phyloP scores from a whole-genome alignment of 257 asterid species.

The Leptodermis oblonga region DNA sequence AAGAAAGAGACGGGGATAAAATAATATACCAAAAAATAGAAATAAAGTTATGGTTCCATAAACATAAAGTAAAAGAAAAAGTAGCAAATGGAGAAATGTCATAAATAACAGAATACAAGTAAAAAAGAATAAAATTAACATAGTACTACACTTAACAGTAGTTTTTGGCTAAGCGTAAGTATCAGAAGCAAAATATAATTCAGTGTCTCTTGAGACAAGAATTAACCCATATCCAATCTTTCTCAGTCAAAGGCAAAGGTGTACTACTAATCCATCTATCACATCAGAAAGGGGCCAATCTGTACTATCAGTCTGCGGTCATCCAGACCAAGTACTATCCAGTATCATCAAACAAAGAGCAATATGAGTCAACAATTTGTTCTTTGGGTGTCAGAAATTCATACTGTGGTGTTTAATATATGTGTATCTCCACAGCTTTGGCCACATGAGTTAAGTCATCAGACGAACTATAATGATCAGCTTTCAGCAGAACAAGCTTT shows the following conservation, averaged over 20 bases:
- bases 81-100: background rate
- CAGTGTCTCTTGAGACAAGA: background rate
- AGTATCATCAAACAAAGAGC: background rate
- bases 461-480: background rate
- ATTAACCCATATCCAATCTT: background rate
- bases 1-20: conserved; percentile 3
- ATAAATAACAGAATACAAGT: background rate
- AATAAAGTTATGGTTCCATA: background rate
- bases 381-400: background rate
- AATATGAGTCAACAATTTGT: background rate
- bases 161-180: background rate
- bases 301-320: background rate
- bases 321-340: background rate
- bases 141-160: background rate
- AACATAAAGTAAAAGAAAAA: background rate
- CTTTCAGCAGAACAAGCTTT: too few relatives aligned
- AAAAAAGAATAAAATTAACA: background rate
- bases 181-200: background rate
- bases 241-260: background rate
- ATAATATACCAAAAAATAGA: background rate
- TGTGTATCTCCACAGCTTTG: background rate
- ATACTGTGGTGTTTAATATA: background rate
- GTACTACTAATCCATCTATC: background rate
- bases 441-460: background rate
- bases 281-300: background rate